These are phyloP conservation scores for Tricharina praecox DNA, from an alignment of 495 filamentous ascomycete species.

Conservation along the genomic window DNA sequence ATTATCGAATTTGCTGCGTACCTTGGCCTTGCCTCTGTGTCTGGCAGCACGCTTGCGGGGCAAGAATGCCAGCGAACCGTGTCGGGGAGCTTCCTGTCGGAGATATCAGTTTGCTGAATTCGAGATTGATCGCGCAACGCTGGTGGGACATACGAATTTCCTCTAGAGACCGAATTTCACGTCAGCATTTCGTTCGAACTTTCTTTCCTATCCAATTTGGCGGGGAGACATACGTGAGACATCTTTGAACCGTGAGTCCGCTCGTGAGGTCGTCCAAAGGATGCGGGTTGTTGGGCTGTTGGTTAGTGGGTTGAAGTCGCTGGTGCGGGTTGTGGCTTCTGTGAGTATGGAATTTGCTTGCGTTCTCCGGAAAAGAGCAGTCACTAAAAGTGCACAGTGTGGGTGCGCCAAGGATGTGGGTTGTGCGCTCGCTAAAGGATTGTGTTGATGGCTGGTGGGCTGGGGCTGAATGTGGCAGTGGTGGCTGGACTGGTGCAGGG, in stretches of 20 bases:
- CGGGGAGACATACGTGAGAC: constrained; percentile 21
- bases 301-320: too few relatives aligned
- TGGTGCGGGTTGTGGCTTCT: too few relatives aligned
- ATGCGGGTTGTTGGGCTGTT: background rate
- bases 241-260: constrained; percentile 18
- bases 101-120: constrained; percentile 3
- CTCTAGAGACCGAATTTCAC: constrained; percentile 17
- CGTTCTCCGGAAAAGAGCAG: too few relatives aligned
- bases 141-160: constrained; percentile 23
- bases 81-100: constrained; percentile 62
- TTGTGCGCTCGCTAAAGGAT: too few relatives aligned
- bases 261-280: constrained; percentile 5
- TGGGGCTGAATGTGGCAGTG: too few relatives aligned
- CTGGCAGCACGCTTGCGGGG: constrained; percentile 92
- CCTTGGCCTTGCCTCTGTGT: constrained; percentile 97
- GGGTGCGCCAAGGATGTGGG: too few relatives aligned
- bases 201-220: background rate
- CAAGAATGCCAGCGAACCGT: constrained; percentile 94
- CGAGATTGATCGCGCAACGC: background rate
- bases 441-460: too few relatives aligned
- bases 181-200: constrained; percentile 2
- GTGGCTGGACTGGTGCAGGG: too few relatives aligned
- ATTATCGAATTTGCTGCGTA: constrained; percentile 38
- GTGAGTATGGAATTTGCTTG: too few relatives aligned
- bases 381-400: too few relatives aligned